Base-by-base conservation (phyloP, 192 early-diverging fungal genomes). In the Mortierella alpina region DNA sequence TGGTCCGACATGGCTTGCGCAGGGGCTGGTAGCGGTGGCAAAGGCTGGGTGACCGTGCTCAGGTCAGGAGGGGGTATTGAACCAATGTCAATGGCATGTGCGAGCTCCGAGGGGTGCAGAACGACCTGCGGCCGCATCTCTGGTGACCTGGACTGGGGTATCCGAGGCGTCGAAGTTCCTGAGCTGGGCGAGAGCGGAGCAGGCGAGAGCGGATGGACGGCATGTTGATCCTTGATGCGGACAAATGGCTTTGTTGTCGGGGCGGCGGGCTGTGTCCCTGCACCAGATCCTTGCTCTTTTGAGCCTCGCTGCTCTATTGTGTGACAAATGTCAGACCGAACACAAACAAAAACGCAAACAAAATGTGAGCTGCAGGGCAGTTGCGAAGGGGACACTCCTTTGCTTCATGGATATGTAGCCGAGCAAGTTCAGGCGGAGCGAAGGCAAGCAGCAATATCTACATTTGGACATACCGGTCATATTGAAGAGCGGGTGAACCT, bases 191-290 rank as follows among this genome's bases (percentile, higher is more conserved):
- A 80, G 6, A 63, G 58, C 20, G 64, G 77, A 10, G 49, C 60
- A 18, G 69, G 68, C 9, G 77, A 72, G 4, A 72, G 55, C 14
- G 77, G 77, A 13, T 80, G 77, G 39, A 80, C 51, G 17, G 65
- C 47, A 23, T 22, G 40, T 8, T 70, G 64, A 6, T 79, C 75
- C 44, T 72, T 79, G 56, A 20, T 56, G 45, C 62, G 75, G 12
- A 65, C 45, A 60, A 55, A 42, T 2, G 77, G 63, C 14, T 58
- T 64, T 4, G 31, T 22, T 18, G 53, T 13, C 2, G 64, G 67
- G 5, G 76, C 11, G 9, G 47, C 47, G 23, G 39, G 63, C 41
- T 31, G 31, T 31, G 31, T 31, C 31, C 68, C 68, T 46, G 61
- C 55, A 54, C 63, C 15, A 7, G 51, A 20, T 14, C 60, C 59